Evolutionary conservation across 768 basidiomycete species (phyloP), one percentile per base, ranked within the genome.

Genomic region (Lactarius psammicola): DNA sequence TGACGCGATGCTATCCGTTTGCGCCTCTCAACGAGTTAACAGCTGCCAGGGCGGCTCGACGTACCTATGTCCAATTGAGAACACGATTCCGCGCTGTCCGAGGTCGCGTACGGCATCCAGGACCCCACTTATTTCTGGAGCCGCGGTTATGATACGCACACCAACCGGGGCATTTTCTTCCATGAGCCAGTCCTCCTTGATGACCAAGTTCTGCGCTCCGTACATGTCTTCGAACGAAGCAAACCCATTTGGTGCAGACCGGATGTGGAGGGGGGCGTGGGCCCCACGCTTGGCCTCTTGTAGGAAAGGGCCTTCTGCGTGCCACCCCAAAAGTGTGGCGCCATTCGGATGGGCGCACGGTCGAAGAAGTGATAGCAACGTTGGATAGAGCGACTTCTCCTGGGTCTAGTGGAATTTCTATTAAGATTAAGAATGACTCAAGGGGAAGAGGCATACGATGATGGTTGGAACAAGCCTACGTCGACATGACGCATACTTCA

Each of bases 41-140:
- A 42, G 18, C 34, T 11, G 26, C 42, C 33, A 31, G 34, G 15
- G 34, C 9, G 46, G 33, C 33, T 53, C 54, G 7, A 59, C 78
- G 62, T 63, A 91, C 92, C 89, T 93, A 77, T 96, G 94, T 1
- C 94, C 94, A 42, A 95, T 89, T n/a, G 88, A 90, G 76, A 93
- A 87, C 8, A 85, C 81, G 31, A 94, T 81, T 1, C 92, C 92
- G 63, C 86, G 79, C 69, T 83, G 80, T 53, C 75, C 79, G 59
- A 92, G 78, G 65, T 85, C 82, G 9, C 76, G 74, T 11, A 95
- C 81, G 20, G 87, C 83, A 2, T 82, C 78, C 84, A 92, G 84
- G 17, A 95, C 92, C 9, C 94, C 94, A 26, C 85, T 81, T 34
- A 94, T 81, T 74, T 96, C 94, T 3, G 94, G 94, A 1, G 94